Conservation (phyloP, 1,284 basidiomycete genomes). For the Boletus mariae region DNA sequence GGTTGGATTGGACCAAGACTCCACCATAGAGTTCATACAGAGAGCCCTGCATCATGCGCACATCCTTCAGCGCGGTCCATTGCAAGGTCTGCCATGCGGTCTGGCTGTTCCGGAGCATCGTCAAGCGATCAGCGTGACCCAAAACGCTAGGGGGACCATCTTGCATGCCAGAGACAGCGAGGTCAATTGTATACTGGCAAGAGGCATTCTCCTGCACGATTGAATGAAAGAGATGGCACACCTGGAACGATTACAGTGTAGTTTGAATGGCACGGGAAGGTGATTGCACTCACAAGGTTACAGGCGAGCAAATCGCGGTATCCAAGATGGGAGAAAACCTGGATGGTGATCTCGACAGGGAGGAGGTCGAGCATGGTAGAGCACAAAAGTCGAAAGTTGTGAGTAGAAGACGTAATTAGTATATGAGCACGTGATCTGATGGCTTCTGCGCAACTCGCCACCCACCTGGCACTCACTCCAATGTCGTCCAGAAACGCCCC, state of each 20-base stretch:
- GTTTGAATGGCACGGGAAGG: neutral
- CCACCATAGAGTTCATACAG: conserved; percentile 61
- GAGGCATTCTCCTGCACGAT: conserved; percentile 37
- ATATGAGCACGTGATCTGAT: conserved; percentile 21
- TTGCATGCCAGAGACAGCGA: conserved; percentile 47
- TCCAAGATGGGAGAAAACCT: conserved; percentile 34
- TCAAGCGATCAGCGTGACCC: conserved; percentile 37
- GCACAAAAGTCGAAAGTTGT: neutral
- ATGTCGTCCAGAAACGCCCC: conserved; percentile 21
- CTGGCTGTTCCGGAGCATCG: conserved; percentile 42
- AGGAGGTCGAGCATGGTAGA: conserved; percentile 17
- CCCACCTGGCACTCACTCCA: conserved; percentile 2
- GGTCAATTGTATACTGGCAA: conserved; percentile 52
- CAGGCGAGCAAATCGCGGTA: conserved; percentile 39
- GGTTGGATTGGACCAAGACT: conserved; percentile 48
- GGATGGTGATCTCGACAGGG: conserved; percentile 37
- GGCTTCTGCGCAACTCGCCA: neutral
- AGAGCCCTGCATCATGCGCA: conserved; percentile 40
- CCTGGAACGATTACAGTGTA: conserved; percentile 32
- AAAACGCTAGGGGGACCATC: conserved; percentile 37
- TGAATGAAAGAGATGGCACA: conserved; percentile 40
- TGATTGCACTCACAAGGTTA: conserved; percentile 21
- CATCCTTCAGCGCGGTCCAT: conserved; percentile 36
- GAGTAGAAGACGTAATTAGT: neutral
- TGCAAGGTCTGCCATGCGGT: conserved; percentile 45